Percentiles rank a stretch among this genome's conserved stretches.
Conservation (phyloP, 495 filamentous ascomycete genomes). For the Extremus antarcticus region DNA sequence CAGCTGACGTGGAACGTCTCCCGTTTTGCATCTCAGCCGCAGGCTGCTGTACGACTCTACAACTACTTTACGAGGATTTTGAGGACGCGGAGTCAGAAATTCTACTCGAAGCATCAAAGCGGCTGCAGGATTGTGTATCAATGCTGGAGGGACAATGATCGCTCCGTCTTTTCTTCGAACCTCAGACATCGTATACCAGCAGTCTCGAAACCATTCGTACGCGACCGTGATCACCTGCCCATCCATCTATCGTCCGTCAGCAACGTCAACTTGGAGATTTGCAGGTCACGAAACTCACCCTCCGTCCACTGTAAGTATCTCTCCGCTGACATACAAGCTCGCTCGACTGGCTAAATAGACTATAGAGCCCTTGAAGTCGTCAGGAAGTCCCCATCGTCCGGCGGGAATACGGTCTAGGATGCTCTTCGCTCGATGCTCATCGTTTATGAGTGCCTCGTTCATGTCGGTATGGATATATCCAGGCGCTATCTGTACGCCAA, state of each 20-base stretch:
- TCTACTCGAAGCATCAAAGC: conserved; percentile 2
- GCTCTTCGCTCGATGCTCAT: conserved; percentile 52
- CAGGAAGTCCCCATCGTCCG: conserved; percentile 72
- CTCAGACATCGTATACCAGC: too few relatives aligned
- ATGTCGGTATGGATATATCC: conserved; percentile 84
- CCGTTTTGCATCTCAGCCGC: neutral
- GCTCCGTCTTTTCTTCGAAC: too few relatives aligned
- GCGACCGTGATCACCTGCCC: neutral
- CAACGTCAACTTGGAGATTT: neutral
- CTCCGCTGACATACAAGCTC: conserved; percentile 70
- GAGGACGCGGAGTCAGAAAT: conserved; percentile 1
- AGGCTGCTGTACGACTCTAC: conserved; percentile 1
- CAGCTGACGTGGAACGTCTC: neutral
- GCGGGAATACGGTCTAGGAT: conserved; percentile 77
- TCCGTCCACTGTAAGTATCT: conserved; percentile 73
- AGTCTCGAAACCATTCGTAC: too few relatives aligned
- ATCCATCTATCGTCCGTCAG: neutral
- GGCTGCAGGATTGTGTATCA: conserved; percentile 1
- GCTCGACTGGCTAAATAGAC: conserved; percentile 68
- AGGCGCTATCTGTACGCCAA: conserved; percentile 29
- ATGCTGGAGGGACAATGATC: conserved; percentile 5
- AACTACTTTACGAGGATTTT: neutral
- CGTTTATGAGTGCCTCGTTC: conserved; percentile 71
- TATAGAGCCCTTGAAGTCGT: conserved; percentile 77
- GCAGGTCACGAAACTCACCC: conserved; percentile 41